phyloP scores from a whole-genome alignment of 2,329 filamentous ascomycete genomes.

The Dendryphion nanum region DNA sequence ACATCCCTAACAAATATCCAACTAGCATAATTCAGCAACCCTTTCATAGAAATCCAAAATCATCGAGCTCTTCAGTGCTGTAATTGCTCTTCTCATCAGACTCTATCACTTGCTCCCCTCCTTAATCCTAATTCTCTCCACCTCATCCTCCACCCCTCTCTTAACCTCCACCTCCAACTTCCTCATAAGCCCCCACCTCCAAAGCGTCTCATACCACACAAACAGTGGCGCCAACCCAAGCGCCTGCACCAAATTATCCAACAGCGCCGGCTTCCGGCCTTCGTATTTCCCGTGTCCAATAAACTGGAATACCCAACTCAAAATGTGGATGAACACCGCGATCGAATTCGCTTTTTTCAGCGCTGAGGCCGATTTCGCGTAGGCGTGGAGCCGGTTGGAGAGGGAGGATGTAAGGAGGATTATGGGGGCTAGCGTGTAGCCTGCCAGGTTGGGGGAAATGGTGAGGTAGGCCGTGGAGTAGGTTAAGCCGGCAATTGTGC shows the following conservation, averaged over 20 bases:
- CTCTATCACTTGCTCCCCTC: conserved; percentile 6
- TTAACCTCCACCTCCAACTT: conserved; percentile 47
- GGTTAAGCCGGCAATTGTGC: conserved; percentile 53
- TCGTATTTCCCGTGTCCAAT: conserved; percentile 88
- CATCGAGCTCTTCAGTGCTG: no score
- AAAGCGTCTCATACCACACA: conserved; percentile 92
- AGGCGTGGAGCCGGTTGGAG: conserved; percentile 65
- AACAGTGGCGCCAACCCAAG: conserved; percentile 92
- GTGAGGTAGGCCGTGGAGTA: conserved; percentile 83
- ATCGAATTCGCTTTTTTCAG: conserved; percentile 55
- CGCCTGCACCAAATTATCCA: conserved; percentile 90
- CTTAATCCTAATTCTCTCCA: conserved; percentile 47
- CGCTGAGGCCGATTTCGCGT: conserved; percentile 39
- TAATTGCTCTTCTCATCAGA: no score
- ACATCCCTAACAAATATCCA: no score
- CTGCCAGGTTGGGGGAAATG: conserved; percentile 83
- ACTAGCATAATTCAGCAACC: no score
- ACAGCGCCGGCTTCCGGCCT: conserved; percentile 77
- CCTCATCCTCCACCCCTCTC: conserved; percentile 43
- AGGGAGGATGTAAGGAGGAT: conserved; percentile 71
- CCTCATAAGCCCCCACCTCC: conserved; percentile 78
- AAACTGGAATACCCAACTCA: conserved; percentile 85
- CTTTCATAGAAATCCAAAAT: no score
- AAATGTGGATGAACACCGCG: conserved; percentile 66
- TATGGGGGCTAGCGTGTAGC: conserved; percentile 69